These are phyloP conservation scores for Candida cerambycidarum DNA, from an alignment of 805 yeast genomes.

Conservation along the genomic window DNA sequence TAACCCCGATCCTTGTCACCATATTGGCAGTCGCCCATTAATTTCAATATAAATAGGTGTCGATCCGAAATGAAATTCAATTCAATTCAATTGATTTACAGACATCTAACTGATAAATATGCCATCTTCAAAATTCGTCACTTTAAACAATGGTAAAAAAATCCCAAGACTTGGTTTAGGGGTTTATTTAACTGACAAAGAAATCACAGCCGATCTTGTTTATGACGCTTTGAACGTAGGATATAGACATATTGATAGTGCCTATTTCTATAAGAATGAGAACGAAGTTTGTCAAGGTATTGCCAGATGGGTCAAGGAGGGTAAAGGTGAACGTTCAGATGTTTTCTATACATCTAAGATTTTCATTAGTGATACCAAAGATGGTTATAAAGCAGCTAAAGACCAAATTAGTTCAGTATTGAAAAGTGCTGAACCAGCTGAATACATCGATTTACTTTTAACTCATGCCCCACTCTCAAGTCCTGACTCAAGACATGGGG, in stretches of 20 bases:
- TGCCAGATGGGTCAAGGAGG: conserved; percentile 45
- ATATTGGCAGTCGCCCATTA: too few relatives aligned
- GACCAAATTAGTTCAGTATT: conserved; percentile 29
- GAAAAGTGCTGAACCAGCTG: conserved; percentile 31
- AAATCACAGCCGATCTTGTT: conserved; percentile 1
- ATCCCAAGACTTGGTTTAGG: conserved; percentile 15
- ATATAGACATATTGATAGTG: conserved; percentile 74
- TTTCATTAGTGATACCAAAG: conserved; percentile 19
- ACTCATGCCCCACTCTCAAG: conserved; percentile 54
- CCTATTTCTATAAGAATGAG: conserved; percentile 65
- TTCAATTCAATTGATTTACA: too few relatives aligned
- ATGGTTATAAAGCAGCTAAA: conserved; percentile 37
- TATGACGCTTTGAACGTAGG: conserved; percentile 58
- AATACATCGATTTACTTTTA: conserved; percentile 40
- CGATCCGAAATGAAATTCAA: too few relatives aligned
- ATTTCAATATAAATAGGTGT: too few relatives aligned
- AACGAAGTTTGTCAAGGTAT: conserved; percentile 52
- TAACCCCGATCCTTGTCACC: too few relatives aligned
- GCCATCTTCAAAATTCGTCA: neutral
- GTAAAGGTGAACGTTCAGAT: conserved; percentile 17
- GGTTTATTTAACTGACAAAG: conserved; percentile 9
- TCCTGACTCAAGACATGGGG: conserved; percentile 34
- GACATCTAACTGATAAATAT: too few relatives aligned
- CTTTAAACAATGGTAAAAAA: conserved; percentile 7
- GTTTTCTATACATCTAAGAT: conserved; percentile 42